Conservation (phyloP, 768 basidiomycete species). For the Mycena rosella region DNA sequence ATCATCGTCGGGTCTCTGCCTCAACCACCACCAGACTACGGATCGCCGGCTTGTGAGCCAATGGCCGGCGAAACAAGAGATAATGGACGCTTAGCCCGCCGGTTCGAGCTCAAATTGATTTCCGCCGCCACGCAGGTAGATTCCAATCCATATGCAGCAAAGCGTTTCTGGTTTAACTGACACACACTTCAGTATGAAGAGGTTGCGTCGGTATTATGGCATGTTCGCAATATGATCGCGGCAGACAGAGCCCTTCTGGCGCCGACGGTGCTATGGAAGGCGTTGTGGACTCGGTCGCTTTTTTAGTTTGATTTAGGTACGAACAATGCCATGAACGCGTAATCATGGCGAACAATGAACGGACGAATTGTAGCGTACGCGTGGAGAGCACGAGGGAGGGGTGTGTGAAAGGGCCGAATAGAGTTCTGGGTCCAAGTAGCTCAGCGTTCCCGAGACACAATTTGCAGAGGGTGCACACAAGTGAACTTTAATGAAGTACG, state of each 20-base stretch:
- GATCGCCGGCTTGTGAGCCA: conserved; percentile 27
- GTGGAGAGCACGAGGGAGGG: background rate
- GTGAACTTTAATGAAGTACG: background rate
- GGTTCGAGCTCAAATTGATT: conserved; percentile 20
- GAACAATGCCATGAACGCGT: conserved; percentile 8
- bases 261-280: conserved; percentile 26
- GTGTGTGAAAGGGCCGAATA: background rate
- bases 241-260: conserved; percentile 30
- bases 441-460: conserved; percentile 18
- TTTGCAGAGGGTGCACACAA: conserved; percentile 1
- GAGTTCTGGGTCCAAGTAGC: conserved; percentile 10
- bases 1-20: background rate
- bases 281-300: conserved; percentile 17
- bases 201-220: conserved; percentile 34
- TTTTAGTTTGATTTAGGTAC: conserved; percentile 17
- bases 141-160: background rate
- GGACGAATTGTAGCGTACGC: conserved; percentile 14
- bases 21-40: conserved; percentile 33
- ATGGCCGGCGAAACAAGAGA: conserved; percentile 32
- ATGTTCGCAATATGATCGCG: conserved; percentile 40
- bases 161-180: background rate
- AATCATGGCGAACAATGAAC: conserved; percentile 7
- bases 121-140: conserved; percentile 22
- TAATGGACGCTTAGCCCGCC: conserved; percentile 13
- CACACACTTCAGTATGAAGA: conserved; percentile 21